Percentiles rank a stretch among this genome's conserved stretches.
phyloP scores from a whole-genome alignment of 306 rosid species.

The Castanospermum australe region DNA sequence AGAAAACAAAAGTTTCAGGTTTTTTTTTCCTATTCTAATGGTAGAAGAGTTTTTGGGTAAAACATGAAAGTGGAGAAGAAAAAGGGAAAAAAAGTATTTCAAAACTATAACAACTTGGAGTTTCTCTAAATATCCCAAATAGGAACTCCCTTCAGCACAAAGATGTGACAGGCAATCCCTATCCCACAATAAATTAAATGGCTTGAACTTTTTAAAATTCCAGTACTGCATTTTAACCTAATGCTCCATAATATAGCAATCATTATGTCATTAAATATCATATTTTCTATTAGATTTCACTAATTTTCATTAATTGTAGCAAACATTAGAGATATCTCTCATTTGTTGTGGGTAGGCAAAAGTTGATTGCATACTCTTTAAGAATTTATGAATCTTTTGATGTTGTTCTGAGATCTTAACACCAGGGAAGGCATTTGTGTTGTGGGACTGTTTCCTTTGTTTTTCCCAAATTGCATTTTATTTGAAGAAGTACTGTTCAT shows the following conservation, averaged over 20 bases:
- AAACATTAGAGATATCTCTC: neutral
- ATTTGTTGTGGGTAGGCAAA: neutral
- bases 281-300: neutral
- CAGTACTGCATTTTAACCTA: neutral
- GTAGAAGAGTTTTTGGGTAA: neutral
- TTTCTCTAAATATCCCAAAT: neutral
- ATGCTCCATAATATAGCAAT: neutral
- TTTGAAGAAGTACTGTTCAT: neutral
- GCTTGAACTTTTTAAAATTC: neutral
- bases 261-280: neutral
- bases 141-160: neutral
- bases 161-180: neutral
- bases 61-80: constrained; percentile 1
- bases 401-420: neutral
- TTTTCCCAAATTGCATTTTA: neutral
- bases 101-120: neutral
- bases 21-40: constrained; percentile 3
- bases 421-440: neutral
- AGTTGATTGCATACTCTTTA: neutral
- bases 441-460: neutral
- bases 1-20: constrained; percentile 80
- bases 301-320: neutral
- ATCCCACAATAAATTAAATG: neutral
- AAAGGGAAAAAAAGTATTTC: neutral
- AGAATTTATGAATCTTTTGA: neutral